Evolutionary conservation across 805 yeast species (phyloP), one percentile per base, ranked within the genome.

Genomic region (Saturnispora sanitii): DNA sequence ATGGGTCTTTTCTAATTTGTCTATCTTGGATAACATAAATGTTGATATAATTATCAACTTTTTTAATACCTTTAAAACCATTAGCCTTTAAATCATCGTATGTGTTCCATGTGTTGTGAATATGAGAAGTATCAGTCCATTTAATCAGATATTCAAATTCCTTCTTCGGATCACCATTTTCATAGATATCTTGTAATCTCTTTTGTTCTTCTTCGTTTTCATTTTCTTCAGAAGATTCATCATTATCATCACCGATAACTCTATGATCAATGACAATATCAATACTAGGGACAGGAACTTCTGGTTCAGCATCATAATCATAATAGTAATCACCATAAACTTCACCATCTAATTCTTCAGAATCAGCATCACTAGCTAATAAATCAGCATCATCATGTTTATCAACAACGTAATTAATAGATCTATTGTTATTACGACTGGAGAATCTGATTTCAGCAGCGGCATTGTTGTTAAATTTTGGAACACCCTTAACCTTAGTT

Each of bases 71-170:
- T 56, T 79, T 79, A 46, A 68, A 60, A 6, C 65, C 62, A 35
- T 49, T 45, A 16, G 61, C 57, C 35, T 71, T 71, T 38, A 79
- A 54, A 3, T 62, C 58, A 11, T 60, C 62, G 61, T 81, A 87
- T 2, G 73, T 58, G 57, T 88, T 95, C 96, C 96, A 92, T 0
- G 95, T 80, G 59, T 90, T 92, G 62, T 92, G 99, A 46, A 92
- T 67, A 64, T 92, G 97, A 12, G 96, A 83, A 46, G 77, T 68
- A 40, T 75, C 84, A 16, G 73, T 68, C 98, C 99, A 92, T 63
- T 92, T 92, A 51, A 92, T 72, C 50, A 69, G 59, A 55, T 75
- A 70, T 49, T 72, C 74, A 52, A 68, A 79, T 45, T 74, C 77
- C 38, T 65, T 64, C 50, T 80, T 81, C 32, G 84, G 79, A 44